These are phyloP conservation scores for Geosmithia putterillii DNA, from an alignment of 2,329 filamentous ascomycete genomes.

Conservation along the genomic window DNA sequence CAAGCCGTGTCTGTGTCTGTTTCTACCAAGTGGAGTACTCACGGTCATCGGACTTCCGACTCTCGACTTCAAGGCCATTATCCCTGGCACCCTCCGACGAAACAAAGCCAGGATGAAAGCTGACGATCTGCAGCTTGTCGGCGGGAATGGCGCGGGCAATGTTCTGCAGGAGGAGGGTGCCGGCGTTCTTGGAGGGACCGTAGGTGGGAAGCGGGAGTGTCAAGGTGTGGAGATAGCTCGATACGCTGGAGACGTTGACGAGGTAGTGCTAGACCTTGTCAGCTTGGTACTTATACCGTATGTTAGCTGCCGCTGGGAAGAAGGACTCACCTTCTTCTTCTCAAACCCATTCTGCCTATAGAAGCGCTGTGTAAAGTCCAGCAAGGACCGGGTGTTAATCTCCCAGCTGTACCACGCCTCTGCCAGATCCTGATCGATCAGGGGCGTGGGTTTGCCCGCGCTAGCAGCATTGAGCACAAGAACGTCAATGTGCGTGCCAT, in stretches of 20 bases:
- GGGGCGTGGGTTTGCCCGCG: not conserved
- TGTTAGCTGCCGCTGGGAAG: too few species aligned
- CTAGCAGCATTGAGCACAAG: conserved; percentile 1
- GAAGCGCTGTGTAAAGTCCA: conserved; percentile 7
- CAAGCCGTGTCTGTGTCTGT: too few species aligned
- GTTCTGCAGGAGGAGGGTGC: conserved; percentile 19
- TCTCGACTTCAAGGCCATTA: too few species aligned
- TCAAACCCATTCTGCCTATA: conserved; percentile 5
- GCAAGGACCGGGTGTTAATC: conserved; percentile 6
- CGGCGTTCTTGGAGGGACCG: conserved; percentile 22
- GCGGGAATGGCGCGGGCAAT: not conserved
- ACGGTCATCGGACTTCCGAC: too few species aligned
- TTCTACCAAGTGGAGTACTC: too few species aligned
- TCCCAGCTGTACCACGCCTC: conserved; percentile 6
- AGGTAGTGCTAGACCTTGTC: conserved; percentile 5
- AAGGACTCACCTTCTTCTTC: conserved; percentile 2
- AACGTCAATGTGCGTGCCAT: conserved; percentile 21
- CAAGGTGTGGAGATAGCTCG: conserved; percentile 13
- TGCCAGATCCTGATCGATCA: conserved; percentile 5
- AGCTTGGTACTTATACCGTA: too few species aligned
- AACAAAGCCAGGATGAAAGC: too few species aligned
- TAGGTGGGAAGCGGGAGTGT: conserved; percentile 12
- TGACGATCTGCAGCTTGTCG: too few species aligned
- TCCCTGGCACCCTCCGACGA: too few species aligned
- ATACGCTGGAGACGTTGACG: conserved; percentile 7